phyloP scores from a whole-genome alignment of 176 grass and related monocot genomes.

The Avena eriantha region DNA sequence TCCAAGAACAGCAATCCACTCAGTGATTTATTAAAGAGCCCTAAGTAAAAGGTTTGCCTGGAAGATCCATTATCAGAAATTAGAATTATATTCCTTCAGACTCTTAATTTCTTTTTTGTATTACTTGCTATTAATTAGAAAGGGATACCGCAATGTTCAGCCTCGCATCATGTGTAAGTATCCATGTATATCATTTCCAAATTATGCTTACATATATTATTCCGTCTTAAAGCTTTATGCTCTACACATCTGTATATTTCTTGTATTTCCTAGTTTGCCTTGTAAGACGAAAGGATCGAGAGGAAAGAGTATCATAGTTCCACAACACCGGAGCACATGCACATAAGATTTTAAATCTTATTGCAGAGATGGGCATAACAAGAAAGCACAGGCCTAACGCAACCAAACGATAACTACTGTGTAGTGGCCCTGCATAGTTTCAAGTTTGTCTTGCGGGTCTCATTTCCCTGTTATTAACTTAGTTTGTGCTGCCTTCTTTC shows the following conservation, averaged over 20 bases:
- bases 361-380: too few relatives aligned
- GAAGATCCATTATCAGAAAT: constrained; percentile 9
- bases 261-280: not conserved
- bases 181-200: not conserved
- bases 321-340: too few relatives aligned
- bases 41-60: not conserved
- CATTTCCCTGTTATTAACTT: constrained; percentile 26
- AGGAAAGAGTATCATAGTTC: too few relatives aligned
- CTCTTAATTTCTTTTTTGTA: not conserved
- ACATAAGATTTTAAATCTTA: too few relatives aligned
- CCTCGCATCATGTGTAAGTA: not conserved
- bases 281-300: not conserved
- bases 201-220: not conserved
- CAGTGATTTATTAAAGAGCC: not conserved
- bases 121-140: constrained; percentile 14
- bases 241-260: not conserved
- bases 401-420: too few relatives aligned
- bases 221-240: not conserved
- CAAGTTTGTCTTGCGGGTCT: not conserved
- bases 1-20: not conserved
- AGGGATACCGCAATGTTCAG: not conserved
- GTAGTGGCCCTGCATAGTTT: too few relatives aligned
- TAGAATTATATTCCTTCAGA: not conserved
- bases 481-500: constrained; percentile 33
- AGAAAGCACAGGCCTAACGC: too few relatives aligned